Conservation (phyloP, 164 flowering plant genomes). For the Macadamia tetraphylla region DNA sequence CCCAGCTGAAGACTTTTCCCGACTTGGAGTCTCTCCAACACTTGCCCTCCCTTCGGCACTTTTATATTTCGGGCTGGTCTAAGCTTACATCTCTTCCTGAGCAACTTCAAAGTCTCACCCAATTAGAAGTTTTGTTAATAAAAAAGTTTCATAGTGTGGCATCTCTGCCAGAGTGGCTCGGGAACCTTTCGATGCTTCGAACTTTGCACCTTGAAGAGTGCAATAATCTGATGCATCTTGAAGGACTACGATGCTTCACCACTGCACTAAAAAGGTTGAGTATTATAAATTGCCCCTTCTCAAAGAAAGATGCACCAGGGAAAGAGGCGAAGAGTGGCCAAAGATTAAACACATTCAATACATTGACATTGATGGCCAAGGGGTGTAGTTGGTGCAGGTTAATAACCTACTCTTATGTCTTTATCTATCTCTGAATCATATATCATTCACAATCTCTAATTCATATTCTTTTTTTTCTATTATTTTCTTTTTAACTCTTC, state of each 20-base stretch:
- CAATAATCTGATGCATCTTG: conserved; percentile 2
- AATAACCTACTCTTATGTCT: too few relatives aligned
- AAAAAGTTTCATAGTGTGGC: not conserved
- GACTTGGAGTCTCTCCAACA: not conserved
- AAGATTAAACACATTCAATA: conserved; percentile 2
- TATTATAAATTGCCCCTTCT: not conserved
- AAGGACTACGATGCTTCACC: conserved; percentile 2
- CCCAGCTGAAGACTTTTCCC: conserved; percentile 4
- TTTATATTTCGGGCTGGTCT: not conserved
- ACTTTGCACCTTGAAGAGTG: not conserved
- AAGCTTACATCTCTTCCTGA: conserved; percentile 10
- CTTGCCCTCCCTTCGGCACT: not conserved
- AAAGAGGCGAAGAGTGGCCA: not conserved
- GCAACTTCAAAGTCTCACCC: conserved; percentile 2
- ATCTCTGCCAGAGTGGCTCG: conserved; percentile 2
- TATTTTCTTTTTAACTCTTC: too few relatives aligned
- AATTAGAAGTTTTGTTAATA: not conserved
- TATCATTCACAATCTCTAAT: too few relatives aligned
- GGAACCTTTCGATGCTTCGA: not conserved
- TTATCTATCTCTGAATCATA: too few relatives aligned
- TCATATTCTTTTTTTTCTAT: too few relatives aligned
- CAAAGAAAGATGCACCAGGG: not conserved
- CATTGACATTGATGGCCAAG: too few relatives aligned
- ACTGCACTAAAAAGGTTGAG: not conserved
- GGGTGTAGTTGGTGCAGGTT: too few relatives aligned